phyloP scores from a whole-genome alignment of 2,329 filamentous ascomycete species.

The Penicillium italicum region DNA sequence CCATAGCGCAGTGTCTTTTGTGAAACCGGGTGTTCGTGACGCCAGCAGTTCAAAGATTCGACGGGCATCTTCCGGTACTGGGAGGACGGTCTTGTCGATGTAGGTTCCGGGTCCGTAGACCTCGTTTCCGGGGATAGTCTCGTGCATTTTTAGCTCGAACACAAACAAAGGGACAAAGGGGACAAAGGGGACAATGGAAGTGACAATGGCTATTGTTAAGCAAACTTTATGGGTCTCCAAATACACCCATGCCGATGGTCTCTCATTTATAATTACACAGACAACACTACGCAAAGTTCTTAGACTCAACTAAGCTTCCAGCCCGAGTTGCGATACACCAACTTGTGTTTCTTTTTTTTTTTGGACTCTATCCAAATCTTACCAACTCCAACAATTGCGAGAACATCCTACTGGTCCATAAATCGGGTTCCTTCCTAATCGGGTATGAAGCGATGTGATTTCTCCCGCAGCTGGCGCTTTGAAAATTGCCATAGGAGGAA shows the following conservation, averaged over 20 bases:
- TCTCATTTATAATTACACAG: neutral
- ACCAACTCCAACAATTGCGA: neutral
- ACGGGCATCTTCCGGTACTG: constrained; percentile 37
- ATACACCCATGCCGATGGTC: neutral
- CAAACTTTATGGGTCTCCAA: neutral
- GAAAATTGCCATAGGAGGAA: neutral
- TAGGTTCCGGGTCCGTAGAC: constrained; percentile 44
- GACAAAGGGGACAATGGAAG: neutral
- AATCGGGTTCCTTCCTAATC: neutral
- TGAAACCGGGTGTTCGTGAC: constrained; percentile 41
- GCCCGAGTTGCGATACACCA: neutral
- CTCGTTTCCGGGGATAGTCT: constrained; percentile 18
- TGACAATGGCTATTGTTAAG: neutral
- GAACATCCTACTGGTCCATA: neutral
- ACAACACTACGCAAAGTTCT: neutral
- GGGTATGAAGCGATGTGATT: neutral
- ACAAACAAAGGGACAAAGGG: neutral
- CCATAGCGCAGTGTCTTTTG: constrained; percentile 28
- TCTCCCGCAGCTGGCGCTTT: neutral
- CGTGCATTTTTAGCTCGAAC: neutral
- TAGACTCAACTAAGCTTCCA: neutral
- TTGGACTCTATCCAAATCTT: neutral
- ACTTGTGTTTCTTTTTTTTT: neutral
- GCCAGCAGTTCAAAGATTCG: constrained; percentile 42
- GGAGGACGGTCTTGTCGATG: constrained; percentile 37